phyloP scores from a whole-genome alignment of 2,329 filamentous ascomycete species.

The Bretziella fagacearum region DNA sequence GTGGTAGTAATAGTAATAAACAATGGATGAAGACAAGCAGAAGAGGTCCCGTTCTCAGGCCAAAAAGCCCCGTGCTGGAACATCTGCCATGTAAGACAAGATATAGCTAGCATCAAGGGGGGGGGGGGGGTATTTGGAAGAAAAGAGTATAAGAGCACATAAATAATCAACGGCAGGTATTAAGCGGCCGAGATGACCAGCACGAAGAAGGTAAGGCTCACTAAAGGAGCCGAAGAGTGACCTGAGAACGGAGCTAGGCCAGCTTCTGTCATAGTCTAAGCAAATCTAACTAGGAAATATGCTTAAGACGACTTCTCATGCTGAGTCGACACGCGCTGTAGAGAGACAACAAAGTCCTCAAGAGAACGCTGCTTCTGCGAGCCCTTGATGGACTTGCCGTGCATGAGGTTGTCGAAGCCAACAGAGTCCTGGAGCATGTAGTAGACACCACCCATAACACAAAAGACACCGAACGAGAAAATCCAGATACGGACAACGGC shows the following conservation, averaged over 20 bases:
- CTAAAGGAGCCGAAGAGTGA: background rate
- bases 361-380: conserved; percentile 68
- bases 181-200: conserved; percentile 9
- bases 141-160: conserved; percentile 7
- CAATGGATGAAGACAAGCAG: conserved; percentile 3
- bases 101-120: background rate
- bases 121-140: conserved; percentile 2
- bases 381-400: conserved; percentile 70
- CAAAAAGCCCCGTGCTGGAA: conserved; percentile 5
- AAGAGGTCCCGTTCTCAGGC: conserved; percentile 6
- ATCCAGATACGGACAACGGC: conserved; percentile 80
- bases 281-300: background rate
- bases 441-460: conserved; percentile 54
- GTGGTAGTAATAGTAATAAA: conserved; percentile 9
- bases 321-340: conserved; percentile 80
- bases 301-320: conserved; percentile 71
- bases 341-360: conserved; percentile 80
- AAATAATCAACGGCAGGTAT: conserved; percentile 5
- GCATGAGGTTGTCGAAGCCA: conserved; percentile 84
- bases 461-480: conserved; percentile 81
- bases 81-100: conserved; percentile 6
- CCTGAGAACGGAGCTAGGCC: conserved; percentile 6
- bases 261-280: conserved; percentile 2
- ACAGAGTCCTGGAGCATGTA: conserved; percentile 68
- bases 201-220: conserved; percentile 6